Percentiles rank a stretch among this genome's conserved stretches.
These are phyloP conservation scores for Alternaria infectoria DNA, from an alignment of 2,329 filamentous ascomycete species.

Conservation along the genomic window DNA sequence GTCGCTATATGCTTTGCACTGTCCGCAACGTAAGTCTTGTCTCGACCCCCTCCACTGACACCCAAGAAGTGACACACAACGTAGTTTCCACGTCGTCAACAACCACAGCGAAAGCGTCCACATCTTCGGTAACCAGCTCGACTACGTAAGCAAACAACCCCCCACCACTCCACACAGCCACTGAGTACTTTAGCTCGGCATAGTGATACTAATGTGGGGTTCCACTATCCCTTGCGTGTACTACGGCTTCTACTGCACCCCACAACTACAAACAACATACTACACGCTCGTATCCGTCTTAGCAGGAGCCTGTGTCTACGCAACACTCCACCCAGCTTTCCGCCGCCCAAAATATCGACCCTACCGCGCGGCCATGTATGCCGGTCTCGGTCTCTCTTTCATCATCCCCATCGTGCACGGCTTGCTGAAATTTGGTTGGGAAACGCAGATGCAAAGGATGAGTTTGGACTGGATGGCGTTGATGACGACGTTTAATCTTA, in stretches of 20 bases:
- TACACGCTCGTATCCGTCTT: neutral
- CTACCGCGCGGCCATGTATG: slow-evolving; percentile 2
- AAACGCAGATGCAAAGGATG: slow-evolving; percentile 21
- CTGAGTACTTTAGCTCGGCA: neutral
- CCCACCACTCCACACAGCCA: too few relatives aligned
- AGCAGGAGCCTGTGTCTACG: neutral
- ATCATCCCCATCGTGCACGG: slow-evolving; percentile 3
- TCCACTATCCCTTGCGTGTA: slow-evolving; percentile 1
- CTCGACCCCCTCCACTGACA: too few relatives aligned
- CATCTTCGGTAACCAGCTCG: neutral
- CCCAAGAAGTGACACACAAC: neutral
- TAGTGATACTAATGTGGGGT: neutral
- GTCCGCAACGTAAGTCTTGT: neutral
- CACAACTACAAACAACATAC: neutral
- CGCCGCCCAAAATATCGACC: neutral
- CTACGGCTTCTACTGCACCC: neutral
- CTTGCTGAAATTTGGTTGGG: slow-evolving; percentile 13
- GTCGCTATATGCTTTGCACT: neutral
- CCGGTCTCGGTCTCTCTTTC: neutral
- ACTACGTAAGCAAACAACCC: neutral
- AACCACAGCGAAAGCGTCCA: slow-evolving; percentile 1
- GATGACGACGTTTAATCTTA: slow-evolving; percentile 18
- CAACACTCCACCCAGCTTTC: neutral
- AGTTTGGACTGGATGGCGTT: slow-evolving; percentile 27
- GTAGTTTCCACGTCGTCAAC: neutral